phyloP scores from a whole-genome alignment of 2,329 filamentous ascomycete species.

The Sphaerulina vaccinii region DNA sequence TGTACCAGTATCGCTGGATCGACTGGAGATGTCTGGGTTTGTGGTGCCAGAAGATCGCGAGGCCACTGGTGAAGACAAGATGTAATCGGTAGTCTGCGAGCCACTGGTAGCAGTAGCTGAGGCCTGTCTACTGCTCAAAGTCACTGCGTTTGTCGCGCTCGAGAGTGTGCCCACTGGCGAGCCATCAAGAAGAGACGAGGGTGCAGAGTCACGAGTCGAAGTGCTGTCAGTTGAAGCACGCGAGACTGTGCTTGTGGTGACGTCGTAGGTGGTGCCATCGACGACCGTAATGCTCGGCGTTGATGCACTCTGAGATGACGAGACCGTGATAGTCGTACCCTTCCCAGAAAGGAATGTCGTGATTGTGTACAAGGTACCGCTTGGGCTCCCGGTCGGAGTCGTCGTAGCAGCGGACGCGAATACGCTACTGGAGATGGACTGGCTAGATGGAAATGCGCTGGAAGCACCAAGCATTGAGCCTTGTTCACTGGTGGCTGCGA shows the following conservation, averaged over 20 bases:
- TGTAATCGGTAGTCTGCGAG: neutral
- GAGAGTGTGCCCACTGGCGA: neutral
- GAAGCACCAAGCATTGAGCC: neutral
- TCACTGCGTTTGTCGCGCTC: neutral
- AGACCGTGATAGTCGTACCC: constrained; percentile 18
- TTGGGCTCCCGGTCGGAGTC: neutral
- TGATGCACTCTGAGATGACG: constrained; percentile 5
- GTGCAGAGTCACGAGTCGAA: neutral
- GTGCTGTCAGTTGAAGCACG: constrained; percentile 6
- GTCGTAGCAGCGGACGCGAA: constrained; percentile 3
- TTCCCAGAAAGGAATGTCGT: constrained; percentile 20
- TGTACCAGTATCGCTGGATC: neutral
- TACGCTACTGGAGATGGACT: neutral
- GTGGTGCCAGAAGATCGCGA: neutral
- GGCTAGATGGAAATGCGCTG: neutral
- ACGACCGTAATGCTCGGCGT: constrained; percentile 9
- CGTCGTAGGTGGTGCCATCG: constrained; percentile 11
- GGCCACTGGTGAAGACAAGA: neutral
- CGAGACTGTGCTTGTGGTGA: neutral
- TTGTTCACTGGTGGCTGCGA: neutral
- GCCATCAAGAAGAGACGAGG: neutral
- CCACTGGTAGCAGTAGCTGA: neutral
- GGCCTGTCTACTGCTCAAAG: neutral
- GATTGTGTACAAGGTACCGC: constrained; percentile 12
- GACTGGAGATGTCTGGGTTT: neutral